phyloP scores from a whole-genome alignment of 176 grass and related monocot genomes.

The Ensete glaucum region DNA sequence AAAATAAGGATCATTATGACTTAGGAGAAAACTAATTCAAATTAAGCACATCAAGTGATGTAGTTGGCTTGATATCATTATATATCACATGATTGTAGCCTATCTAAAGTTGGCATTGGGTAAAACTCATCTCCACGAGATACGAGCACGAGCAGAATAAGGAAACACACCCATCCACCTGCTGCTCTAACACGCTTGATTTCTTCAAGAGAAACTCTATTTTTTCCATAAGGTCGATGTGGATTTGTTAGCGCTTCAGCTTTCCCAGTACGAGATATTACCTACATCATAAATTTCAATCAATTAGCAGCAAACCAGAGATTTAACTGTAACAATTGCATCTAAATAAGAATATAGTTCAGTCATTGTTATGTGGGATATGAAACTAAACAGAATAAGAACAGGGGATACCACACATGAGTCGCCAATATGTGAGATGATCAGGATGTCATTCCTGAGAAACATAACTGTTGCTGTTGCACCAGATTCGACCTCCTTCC shows the following conservation, averaged over 20 bases:
- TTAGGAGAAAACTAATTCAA: background rate
- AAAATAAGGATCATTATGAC: background rate
- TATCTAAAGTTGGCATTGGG: background rate
- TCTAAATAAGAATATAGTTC: background rate
- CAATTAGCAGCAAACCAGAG: background rate
- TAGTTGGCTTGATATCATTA: no score
- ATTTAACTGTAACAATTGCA: background rate
- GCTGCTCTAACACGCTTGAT: constrained; percentile 86
- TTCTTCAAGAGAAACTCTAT: constrained; percentile 81
- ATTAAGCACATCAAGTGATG: background rate
- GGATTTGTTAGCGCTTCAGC: constrained; percentile 64
- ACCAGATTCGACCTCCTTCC: constrained; percentile 55
- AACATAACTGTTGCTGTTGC: constrained; percentile 72
- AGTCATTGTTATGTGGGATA: background rate
- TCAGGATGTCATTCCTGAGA: constrained; percentile 67
- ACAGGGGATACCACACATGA: constrained; percentile 54
- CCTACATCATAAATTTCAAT: constrained; percentile 33
- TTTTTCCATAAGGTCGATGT: constrained; percentile 89
- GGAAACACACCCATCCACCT: constrained; percentile 99
- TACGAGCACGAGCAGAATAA: constrained; percentile 18
- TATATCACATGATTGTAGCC: background rate
- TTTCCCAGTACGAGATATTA: constrained; percentile 64
- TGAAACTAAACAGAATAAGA: background rate
- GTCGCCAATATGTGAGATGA: constrained; percentile 85
- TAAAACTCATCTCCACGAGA: background rate